Percentiles rank a stretch among this genome's conserved stretches.
These are phyloP conservation scores for Artomyces pyxidatus DNA, from an alignment of 768 basidiomycete genomes.

Conservation along the genomic window DNA sequence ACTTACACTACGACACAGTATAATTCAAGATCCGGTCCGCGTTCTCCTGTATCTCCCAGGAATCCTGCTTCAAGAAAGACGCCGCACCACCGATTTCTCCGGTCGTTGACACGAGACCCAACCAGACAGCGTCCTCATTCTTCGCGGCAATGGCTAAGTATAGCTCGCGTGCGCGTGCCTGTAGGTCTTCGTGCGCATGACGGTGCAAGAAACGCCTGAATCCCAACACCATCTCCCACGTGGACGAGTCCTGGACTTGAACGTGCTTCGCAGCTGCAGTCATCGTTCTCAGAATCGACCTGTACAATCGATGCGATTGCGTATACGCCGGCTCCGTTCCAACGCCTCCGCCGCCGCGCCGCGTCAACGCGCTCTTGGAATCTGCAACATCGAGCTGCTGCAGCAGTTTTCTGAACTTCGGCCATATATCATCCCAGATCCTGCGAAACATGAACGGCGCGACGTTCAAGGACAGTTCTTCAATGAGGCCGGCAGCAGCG, in stretches of 20 bases:
- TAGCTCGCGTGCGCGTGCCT: slow-evolving; percentile 52
- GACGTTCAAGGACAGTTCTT: slow-evolving; percentile 55
- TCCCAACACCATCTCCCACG: slow-evolving; percentile 75
- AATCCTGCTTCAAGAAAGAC: slow-evolving; percentile 42
- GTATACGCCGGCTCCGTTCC: slow-evolving; percentile 71
- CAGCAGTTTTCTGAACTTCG: slow-evolving; percentile 61
- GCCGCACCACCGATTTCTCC: slow-evolving; percentile 34
- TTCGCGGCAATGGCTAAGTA: slow-evolving; percentile 50
- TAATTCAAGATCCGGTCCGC: slow-evolving; percentile 17
- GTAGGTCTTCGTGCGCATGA: slow-evolving; percentile 67
- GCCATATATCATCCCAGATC: slow-evolving; percentile 94
- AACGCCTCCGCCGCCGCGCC: slow-evolving; percentile 40
- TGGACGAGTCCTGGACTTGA: slow-evolving; percentile 55
- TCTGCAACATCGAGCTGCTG: slow-evolving; percentile 55
- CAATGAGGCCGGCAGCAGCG: slow-evolving; percentile 68
- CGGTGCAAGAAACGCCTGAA: slow-evolving; percentile 72
- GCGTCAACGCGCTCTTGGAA: slow-evolving; percentile 53
- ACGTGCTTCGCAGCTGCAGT: slow-evolving; percentile 57
- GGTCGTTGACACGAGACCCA: slow-evolving; percentile 53
- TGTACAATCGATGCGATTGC: slow-evolving; percentile 71
- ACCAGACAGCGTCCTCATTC: slow-evolving; percentile 83
- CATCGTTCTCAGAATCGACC: slow-evolving; percentile 71
- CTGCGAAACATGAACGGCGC: slow-evolving; percentile 82
- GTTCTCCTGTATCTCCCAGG: slow-evolving; percentile 55
- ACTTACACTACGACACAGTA: neutral